phyloP scores from a whole-genome alignment of 768 basidiomycete genomes.

The Psilocybe cubensis region DNA sequence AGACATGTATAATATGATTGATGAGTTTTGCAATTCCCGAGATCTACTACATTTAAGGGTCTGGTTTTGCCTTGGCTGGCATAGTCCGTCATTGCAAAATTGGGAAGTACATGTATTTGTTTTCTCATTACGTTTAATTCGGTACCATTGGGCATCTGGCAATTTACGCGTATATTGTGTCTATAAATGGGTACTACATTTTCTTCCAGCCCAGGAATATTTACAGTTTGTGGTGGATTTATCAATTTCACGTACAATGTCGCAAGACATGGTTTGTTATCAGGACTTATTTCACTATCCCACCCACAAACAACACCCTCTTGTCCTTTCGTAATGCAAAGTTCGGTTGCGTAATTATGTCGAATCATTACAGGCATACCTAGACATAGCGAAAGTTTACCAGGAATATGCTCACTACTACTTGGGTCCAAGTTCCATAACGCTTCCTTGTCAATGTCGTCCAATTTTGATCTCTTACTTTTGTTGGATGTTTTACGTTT shows the following conservation, averaged over 20 bases:
- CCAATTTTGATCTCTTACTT: background rate
- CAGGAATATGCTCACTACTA: conserved; percentile 22
- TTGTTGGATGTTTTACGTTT: background rate
- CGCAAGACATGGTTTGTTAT: conserved; percentile 28
- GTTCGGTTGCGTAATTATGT: conserved; percentile 33
- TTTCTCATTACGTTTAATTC: no score
- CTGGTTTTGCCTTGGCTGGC: conserved; percentile 29
- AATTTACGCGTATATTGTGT: no score
- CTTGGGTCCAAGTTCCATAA: conserved; percentile 13
- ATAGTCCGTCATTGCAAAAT: conserved; percentile 37
- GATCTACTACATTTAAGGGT: conserved; percentile 27
- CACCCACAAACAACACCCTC: conserved; percentile 34
- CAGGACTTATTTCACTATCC: conserved; percentile 18
- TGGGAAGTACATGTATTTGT: conserved; percentile 29
- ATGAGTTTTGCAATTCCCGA: conserved; percentile 19
- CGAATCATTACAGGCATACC: conserved; percentile 37
- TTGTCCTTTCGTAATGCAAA: conserved; percentile 39
- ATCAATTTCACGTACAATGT: conserved; percentile 32
- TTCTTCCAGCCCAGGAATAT: conserved; percentile 27
- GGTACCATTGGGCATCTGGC: no score
- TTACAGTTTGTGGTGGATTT: conserved; percentile 24
- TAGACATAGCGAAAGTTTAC: conserved; percentile 30
- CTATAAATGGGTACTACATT: conserved; percentile 39
- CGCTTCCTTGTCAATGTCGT: background rate
- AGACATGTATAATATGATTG: conserved; percentile 28